phyloP scores from a whole-genome alignment of 2,329 filamentous ascomycete genomes.

The Ophiosphaerella narmari region DNA sequence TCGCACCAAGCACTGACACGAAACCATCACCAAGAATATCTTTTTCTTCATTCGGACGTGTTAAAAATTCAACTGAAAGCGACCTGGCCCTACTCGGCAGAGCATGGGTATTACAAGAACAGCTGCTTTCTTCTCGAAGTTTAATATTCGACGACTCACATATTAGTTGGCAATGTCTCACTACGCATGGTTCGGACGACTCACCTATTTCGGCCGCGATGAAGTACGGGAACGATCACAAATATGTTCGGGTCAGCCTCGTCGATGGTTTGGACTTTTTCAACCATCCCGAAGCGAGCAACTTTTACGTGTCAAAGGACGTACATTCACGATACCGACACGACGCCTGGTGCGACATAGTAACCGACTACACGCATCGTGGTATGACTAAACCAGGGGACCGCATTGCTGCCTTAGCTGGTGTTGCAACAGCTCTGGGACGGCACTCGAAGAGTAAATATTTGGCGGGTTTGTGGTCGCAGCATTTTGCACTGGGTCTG shows the following conservation, averaged over 20 bases:
- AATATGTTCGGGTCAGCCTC: slow-evolving; percentile 14
- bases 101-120: slow-evolving; percentile 33
- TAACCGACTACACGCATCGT: slow-evolving; percentile 27
- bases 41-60: slow-evolving; percentile 17
- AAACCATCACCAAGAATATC: slow-evolving; percentile 3
- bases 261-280: slow-evolving; percentile 17
- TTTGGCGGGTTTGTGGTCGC: slow-evolving; percentile 21
- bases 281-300: background rate
- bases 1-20: background rate
- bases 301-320: background rate
- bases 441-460: slow-evolving; percentile 17
- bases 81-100: slow-evolving; percentile 23
- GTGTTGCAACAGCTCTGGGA: slow-evolving; percentile 18
- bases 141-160: slow-evolving; percentile 24
- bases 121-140: slow-evolving; percentile 22
- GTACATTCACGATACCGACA: slow-evolving; percentile 6
- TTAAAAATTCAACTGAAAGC: slow-evolving; percentile 8
- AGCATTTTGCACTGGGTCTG: slow-evolving; percentile 17
- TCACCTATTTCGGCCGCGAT: slow-evolving; percentile 16
- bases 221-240: slow-evolving; percentile 16
- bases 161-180: slow-evolving; percentile 28
- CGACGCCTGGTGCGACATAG: slow-evolving; percentile 18
- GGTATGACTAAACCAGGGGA: slow-evolving; percentile 25
- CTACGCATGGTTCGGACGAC: slow-evolving; percentile 19
- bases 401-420: slow-evolving; percentile 22